Evolutionary conservation across 139 green algal genomes (phyloP).

Genomic region (Chlamydomonas incerta): DNA sequence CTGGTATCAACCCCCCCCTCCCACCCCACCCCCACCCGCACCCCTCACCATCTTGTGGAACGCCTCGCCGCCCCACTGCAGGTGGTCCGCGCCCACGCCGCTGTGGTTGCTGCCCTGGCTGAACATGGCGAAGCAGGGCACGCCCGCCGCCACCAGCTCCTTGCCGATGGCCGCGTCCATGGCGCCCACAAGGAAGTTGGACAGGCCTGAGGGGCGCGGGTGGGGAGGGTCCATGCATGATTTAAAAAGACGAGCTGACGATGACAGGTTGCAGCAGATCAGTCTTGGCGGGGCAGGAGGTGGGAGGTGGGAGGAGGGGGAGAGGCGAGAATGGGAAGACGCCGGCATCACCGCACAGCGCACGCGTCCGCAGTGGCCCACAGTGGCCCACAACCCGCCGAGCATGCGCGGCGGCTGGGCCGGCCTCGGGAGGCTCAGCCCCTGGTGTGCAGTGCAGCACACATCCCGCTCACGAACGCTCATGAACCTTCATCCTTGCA

Average conservation of each 20-base stretch:
- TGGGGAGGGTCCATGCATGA: neutral
- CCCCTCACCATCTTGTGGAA: slow-evolving; percentile 65
- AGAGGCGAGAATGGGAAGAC: no score
- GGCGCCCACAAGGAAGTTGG: slow-evolving; percentile 64
- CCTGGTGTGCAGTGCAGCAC: no score
- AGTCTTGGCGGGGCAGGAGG: neutral
- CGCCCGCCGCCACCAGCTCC: slow-evolving; percentile 54
- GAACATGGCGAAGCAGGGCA: slow-evolving; percentile 74
- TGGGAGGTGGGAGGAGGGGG: neutral
- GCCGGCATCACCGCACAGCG: neutral
- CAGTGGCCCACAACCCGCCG: no score
- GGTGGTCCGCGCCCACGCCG: slow-evolving; percentile 48
- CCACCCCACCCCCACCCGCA: neutral
- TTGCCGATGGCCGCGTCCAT: slow-evolving; percentile 74
- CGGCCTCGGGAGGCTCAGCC: no score
- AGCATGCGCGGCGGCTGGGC: no score
- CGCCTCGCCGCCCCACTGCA: slow-evolving; percentile 54
- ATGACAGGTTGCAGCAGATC: no score
- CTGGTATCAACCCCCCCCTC: no score
- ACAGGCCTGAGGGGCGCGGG: slow-evolving; percentile 43
- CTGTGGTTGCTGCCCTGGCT: slow-evolving; percentile 20
- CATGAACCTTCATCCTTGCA: no score
- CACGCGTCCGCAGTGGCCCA: no score
- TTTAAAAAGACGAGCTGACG: no score
- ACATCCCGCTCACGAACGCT: no score